Conservation (phyloP, 2,329 filamentous ascomycete genomes). For the Claviceps lovelessii region DNA sequence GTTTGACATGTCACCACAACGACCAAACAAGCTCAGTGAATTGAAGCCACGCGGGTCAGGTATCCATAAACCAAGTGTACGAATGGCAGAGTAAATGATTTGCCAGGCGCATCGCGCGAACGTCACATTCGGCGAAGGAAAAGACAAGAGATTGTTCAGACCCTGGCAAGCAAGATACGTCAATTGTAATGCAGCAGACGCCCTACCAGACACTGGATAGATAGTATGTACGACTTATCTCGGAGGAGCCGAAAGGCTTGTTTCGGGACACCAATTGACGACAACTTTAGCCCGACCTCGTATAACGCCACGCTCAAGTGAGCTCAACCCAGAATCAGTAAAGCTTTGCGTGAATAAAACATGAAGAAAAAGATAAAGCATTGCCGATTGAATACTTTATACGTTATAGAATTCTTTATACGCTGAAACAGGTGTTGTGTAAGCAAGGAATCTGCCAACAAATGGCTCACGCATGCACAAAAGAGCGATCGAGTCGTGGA, state of each 20-base stretch:
- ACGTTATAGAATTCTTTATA: too few relatives aligned
- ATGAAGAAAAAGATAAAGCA: not conserved
- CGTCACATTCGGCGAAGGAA: not conserved
- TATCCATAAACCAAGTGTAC: not conserved
- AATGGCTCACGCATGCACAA: not conserved
- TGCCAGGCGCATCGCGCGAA: too few relatives aligned
- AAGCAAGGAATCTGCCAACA: not conserved
- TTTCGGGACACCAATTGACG: not conserved
- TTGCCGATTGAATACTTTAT: not conserved
- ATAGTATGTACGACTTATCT: not conserved
- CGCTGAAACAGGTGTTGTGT: not conserved
- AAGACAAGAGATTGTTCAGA: not conserved
- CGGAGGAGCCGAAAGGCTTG: constrained; percentile 1
- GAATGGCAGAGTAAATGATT: not conserved
- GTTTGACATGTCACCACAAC: not conserved
- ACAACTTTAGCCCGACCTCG: not conserved
- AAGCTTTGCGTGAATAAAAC: not conserved
- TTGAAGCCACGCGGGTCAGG: not conserved
- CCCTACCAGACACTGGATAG: not conserved
- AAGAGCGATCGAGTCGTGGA: not conserved
- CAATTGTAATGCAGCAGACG: not conserved
- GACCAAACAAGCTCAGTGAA: not conserved
- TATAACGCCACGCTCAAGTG: not conserved
- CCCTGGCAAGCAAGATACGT: not conserved
- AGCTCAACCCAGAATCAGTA: not conserved